Base-by-base conservation (phyloP, 176 grass and related monocot genomes). In the Musa beccarii region DNA sequence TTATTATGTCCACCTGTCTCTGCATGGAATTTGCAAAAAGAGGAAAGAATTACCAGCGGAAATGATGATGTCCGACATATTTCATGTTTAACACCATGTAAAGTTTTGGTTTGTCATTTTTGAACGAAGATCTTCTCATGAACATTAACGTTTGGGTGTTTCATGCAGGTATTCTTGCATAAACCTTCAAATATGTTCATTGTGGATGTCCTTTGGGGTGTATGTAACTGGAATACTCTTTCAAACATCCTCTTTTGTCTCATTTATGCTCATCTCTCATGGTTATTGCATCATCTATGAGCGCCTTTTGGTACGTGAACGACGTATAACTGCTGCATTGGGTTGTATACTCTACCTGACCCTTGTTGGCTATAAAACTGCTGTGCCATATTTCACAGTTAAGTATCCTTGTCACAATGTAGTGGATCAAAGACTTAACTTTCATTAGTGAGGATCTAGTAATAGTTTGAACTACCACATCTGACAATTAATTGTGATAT, bases 131-230 rank as follows among this genome's bases (percentile, higher is more conserved):
- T 12, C 20, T 62, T 62, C 15, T 17, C 20, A 0, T 2, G n/a
- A 63, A 20, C 2, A 66, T 12, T 34, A 68, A 51, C 15, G 0
- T 34, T 24, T 59, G 49, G 13, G 28, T 19, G 59, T 68, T 52
- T 70, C 1, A 72, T 77, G 51, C 83, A 97, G 93, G 93, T 98
- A 98, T 74, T 98, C 94, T 1, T 98, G 94, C 63, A 80, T 98
- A 11, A 86, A 98, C 51, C 86, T 91, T 51, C 80, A 98, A 82
- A 86, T 80, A 5, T 98, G 94, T 63, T 98, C 94, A 2, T 80
- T 93, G 72, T 98, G 94, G 94, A 91, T 98, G 90, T 98, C 94
- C 0, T 98, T 98, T 52, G 94, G 94, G 50, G 94, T 88, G 56
- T 98, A 98, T 25, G 88, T 98, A 75, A 93, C 94, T 0, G 90